Evolutionary conservation across 495 filamentous ascomycete genomes (phyloP).

Genomic region (Daldinia decipiens): DNA sequence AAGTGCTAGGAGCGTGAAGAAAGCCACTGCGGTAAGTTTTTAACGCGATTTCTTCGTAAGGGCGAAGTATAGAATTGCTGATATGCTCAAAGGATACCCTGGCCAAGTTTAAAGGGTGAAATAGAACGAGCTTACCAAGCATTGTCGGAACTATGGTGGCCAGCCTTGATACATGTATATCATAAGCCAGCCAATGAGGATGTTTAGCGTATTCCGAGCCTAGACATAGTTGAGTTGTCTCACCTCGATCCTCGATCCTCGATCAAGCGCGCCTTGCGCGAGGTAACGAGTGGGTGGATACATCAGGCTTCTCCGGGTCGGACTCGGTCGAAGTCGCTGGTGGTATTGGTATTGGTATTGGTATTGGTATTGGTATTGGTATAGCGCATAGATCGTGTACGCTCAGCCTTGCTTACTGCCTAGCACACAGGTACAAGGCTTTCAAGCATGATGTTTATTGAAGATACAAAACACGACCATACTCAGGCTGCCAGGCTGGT

Average conservation of each 20-base stretch:
- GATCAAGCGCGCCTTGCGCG: conserved; percentile 6
- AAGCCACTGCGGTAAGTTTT: conserved; percentile 75
- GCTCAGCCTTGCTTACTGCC: not conserved
- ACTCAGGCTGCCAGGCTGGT: no score
- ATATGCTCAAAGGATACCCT: conserved; percentile 67
- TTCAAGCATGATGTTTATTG: not conserved
- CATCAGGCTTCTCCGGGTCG: not conserved
- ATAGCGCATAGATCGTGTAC: not conserved
- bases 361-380: not conserved
- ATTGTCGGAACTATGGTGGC: not conserved
- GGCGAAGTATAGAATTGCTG: not conserved
- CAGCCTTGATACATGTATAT: not conserved
- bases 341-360: not conserved
- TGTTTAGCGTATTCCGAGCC: not conserved
- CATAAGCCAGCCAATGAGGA: not conserved
- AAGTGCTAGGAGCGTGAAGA: conserved; percentile 77
- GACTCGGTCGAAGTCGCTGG: not conserved
- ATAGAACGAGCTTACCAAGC: not conserved
- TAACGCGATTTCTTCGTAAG: not conserved
- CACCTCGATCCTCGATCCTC: not conserved
- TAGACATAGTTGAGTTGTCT: conserved; percentile 7
- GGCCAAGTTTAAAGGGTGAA: conserved; percentile 80
- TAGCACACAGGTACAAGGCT: not conserved
- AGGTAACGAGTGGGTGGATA: not conserved
- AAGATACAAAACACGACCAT: not conserved